Base-by-base conservation (phyloP, 2,329 filamentous ascomycete genomes). In the Chaetomium sp. region DNA sequence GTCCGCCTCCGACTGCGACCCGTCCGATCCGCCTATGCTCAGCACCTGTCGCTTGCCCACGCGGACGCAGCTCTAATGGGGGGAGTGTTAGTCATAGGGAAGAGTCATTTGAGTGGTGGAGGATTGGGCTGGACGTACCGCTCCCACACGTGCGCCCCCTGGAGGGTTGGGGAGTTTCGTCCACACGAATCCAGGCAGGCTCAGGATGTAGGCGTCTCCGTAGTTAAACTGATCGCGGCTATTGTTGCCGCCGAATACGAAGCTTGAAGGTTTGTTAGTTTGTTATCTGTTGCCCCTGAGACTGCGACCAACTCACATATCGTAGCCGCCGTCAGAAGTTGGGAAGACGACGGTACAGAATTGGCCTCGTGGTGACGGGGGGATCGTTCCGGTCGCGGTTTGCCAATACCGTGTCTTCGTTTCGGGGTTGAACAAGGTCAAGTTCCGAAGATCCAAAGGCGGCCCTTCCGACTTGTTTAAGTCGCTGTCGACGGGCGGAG, bases 101-200 rank as follows among this genome's bases (percentile, higher is more conserved):
- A n/a, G 13, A 6, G 16, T 7, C 16, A 42, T n/a, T 12, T 2
- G 4, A 3, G 49, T 16, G 12, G 21, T 13, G 13, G n/a, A 25
- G 54, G 21, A 13, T 12, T 13, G n/a, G 33, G 13, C 1, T 13
- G 16, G 31, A 58, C 57, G 27, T 60, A 60, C 50, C 1, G 60
- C 54, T 3, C 62, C 56, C 1, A 29, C 4, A 8, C 67, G 54
- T 0, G 8, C 8, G 3, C 68, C 69, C 6, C 45, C 62, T 3
- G 63, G 62, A 4, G 64, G 29, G 9, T 62, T 58, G 0, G 65
- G 47, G 2, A 64, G n/a, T 45, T 64, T 68, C 0, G 59, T 64
- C 69, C 69, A 70, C 1, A 70, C 66, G 29, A 70, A 70, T 8
- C 67, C 68, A 1, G 69, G 69, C 10, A 68, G 51, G 19, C 67